Conservation (phyloP, 345 rosid genomes). For the Euphorbia tirucalli region DNA sequence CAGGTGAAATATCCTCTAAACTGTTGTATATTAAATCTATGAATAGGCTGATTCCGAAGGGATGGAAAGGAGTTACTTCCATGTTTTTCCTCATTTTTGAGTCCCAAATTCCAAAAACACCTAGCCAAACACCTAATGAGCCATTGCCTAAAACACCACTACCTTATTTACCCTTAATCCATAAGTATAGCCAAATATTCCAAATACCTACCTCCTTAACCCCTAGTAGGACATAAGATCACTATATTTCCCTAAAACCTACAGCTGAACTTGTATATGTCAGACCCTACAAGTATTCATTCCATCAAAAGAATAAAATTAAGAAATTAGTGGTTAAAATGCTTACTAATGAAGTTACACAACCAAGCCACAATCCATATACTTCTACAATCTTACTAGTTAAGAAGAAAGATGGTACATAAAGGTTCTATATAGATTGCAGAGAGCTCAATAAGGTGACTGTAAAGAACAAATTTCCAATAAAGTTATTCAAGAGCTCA, state of each 20-base stretch:
- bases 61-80: no score
- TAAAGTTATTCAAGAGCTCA: not conserved
- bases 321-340: not conserved
- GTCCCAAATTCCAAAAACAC: no score
- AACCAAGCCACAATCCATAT: not conserved
- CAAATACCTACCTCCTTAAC: not conserved
- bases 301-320: not conserved
- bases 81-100: no score
- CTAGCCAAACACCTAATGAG: no score
- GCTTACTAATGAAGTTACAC: not conserved
- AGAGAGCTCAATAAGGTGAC: not conserved
- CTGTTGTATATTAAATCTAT: no score
- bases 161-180: no score
- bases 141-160: no score
- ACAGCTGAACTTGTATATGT: not conserved
- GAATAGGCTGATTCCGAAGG: no score
- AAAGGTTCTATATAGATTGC: not conserved
- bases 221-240: not conserved
- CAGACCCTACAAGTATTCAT: not conserved
- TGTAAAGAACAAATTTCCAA: not conserved
- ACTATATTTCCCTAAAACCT: not conserved
- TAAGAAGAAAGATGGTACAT: not conserved
- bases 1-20: no score
- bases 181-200: no score
- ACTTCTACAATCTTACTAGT: not conserved